These are phyloP conservation scores for Tetrapyrgos nigripes DNA, from an alignment of 1,284 basidiomycete genomes.

Conservation along the genomic window DNA sequence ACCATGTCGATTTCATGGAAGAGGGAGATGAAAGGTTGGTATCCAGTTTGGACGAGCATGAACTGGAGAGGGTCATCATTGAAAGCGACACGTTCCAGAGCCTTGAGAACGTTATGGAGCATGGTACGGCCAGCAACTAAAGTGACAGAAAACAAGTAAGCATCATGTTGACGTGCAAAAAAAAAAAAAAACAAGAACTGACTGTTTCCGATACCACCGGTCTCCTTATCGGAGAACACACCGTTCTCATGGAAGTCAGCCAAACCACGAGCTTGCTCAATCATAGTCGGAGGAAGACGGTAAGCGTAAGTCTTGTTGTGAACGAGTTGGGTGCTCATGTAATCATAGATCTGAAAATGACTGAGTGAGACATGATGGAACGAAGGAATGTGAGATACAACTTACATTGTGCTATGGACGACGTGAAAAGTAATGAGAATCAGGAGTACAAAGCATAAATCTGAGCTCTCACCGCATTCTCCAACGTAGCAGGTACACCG, in stretches of 20 bases:
- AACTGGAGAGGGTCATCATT: conserved; percentile 81
- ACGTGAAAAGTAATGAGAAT: conserved; percentile 4
- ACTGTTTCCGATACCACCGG: conserved; percentile 80
- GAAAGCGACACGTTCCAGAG: conserved; percentile 80
- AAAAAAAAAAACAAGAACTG: conserved; percentile 29
- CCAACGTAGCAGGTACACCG: conserved; percentile 66
- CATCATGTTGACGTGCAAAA: not conserved
- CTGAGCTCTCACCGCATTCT: conserved; percentile 68
- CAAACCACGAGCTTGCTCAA: conserved; percentile 72
- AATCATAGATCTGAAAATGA: conserved; percentile 69
- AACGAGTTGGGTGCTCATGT: conserved; percentile 73
- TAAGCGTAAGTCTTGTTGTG: conserved; percentile 83
- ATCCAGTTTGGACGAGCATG: conserved; percentile 78
- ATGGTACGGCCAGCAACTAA: conserved; percentile 83
- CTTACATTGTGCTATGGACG: conserved; percentile 68
- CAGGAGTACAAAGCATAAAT: not conserved
- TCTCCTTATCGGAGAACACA: conserved; percentile 71
- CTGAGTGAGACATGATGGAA: not conserved
- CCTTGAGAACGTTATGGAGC: conserved; percentile 70
- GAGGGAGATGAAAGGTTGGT: conserved; percentile 90
- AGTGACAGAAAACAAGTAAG: not conserved
- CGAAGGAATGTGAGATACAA: conserved; percentile 8
- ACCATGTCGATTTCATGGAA: conserved; percentile 77
- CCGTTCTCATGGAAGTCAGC: conserved; percentile 83
- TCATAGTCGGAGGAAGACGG: conserved; percentile 70